Percentiles rank a stretch among this genome's conserved stretches.
Conservation (phyloP, 179 eudicot genomes). For the Kewa caespitosa region DNA sequence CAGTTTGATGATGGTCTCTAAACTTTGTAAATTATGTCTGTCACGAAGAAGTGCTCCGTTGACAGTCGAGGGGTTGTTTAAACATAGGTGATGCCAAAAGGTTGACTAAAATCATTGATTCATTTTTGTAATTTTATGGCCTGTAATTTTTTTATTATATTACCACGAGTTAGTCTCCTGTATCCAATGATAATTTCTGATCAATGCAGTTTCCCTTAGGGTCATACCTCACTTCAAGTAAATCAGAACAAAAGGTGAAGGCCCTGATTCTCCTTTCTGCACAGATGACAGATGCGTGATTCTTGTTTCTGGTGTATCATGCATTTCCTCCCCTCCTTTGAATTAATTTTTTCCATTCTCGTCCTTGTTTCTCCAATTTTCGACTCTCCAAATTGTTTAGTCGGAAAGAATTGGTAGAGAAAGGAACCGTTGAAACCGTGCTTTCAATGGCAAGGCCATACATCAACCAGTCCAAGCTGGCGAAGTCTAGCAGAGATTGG, state of each 20-base stretch:
- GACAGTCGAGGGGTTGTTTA: slow-evolving; percentile 7
- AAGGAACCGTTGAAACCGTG: too few relatives aligned
- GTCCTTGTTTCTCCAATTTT: too few relatives aligned
- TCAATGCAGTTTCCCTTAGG: background rate
- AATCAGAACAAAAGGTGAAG: background rate
- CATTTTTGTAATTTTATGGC: slow-evolving; percentile 7
- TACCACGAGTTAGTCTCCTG: background rate
- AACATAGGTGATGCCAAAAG: background rate
- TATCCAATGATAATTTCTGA: background rate
- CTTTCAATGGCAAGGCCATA: too few relatives aligned
- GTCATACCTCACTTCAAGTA: background rate
- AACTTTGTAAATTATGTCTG: slow-evolving; percentile 27
- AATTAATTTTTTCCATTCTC: too few relatives aligned
- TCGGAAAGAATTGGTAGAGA: too few relatives aligned
- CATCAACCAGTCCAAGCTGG: too few relatives aligned
- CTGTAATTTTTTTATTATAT: slow-evolving; percentile 16
- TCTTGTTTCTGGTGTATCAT: too few relatives aligned
- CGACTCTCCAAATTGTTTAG: too few relatives aligned
- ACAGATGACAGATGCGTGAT: background rate
- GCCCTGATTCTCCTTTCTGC: too few relatives aligned
- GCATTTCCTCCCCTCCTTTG: too few relatives aligned
- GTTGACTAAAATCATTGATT: slow-evolving; percentile 10
- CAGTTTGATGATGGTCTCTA: slow-evolving; percentile 1
- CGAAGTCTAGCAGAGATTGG: too few relatives aligned
- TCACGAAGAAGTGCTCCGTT: background rate